Evolutionary conservation across 306 rosid genomes (phyloP).

Genomic region (Astragalus membranaceus): DNA sequence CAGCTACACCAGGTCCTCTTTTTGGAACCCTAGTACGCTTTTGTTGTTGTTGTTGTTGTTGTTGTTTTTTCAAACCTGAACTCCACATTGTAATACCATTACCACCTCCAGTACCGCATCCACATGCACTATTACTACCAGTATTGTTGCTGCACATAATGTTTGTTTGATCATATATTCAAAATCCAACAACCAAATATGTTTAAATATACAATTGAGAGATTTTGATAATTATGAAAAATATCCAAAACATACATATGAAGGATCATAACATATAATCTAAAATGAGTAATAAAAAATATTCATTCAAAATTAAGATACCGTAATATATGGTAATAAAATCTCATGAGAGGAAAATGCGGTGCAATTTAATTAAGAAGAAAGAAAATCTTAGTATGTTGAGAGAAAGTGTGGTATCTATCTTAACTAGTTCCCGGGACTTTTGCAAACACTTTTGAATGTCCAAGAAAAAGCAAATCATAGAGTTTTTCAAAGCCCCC

Average conservation of each 20-base stretch:
- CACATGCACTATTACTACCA: slow-evolving; percentile 10
- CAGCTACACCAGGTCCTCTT: slow-evolving; percentile 83
- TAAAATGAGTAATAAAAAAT: slow-evolving; percentile 31
- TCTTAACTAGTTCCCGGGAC: slow-evolving; percentile 24
- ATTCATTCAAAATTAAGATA: slow-evolving; percentile 18
- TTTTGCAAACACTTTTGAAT: slow-evolving; percentile 37
- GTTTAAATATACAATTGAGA: background rate
- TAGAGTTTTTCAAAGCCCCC: slow-evolving; percentile 19
- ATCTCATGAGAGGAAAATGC: slow-evolving; percentile 20
- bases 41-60: slow-evolving; percentile 12
- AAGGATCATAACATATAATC: slow-evolving; percentile 29
- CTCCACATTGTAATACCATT: slow-evolving; percentile 7
- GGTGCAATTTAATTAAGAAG: background rate
- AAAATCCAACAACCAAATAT: background rate
- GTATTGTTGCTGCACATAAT: slow-evolving; percentile 40
- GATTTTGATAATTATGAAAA: slow-evolving; percentile 3
- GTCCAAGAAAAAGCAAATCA: slow-evolving; percentile 19
- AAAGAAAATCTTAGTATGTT: slow-evolving; percentile 15
- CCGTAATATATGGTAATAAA: slow-evolving; percentile 29
- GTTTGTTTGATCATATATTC: background rate
- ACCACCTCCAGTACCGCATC: background rate
- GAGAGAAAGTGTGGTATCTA: slow-evolving; percentile 11
- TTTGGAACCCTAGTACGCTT: slow-evolving; percentile 48
- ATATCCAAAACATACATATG: slow-evolving; percentile 20
- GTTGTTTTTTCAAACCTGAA: slow-evolving; percentile 16